Evolutionary conservation across 2,329 filamentous ascomycete genomes (phyloP).

Genomic region (Niveomyces coronatus): DNA sequence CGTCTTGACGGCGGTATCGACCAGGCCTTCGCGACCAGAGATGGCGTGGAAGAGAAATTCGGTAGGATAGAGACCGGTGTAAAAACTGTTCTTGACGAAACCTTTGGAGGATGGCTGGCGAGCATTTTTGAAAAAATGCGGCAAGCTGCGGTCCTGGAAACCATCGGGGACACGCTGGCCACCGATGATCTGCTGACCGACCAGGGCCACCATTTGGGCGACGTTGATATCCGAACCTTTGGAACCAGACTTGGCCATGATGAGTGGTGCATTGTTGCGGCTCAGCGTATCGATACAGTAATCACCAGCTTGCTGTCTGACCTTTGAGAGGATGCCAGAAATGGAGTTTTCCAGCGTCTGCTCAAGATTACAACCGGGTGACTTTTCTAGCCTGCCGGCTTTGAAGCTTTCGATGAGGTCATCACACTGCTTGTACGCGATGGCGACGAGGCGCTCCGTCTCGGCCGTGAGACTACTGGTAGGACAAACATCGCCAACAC

Average conservation of each 20-base stretch:
- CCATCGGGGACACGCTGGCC: constrained; percentile 88
- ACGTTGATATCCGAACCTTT: constrained; percentile 98
- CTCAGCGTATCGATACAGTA: constrained; percentile 86
- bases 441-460: constrained; percentile 66
- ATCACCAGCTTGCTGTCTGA: constrained; percentile 82
- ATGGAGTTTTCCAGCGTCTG: constrained; percentile 85
- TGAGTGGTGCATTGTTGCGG: constrained; percentile 80
- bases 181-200: constrained; percentile 96
- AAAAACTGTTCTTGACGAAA: constrained; percentile 96
- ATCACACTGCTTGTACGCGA: constrained; percentile 73
- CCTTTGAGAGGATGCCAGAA: constrained; percentile 82
- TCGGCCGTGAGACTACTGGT: constrained; percentile 57
- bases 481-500: constrained; percentile 89
- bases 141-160: constrained; percentile 89
- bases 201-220: constrained; percentile 94
- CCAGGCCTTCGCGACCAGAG: constrained; percentile 93
- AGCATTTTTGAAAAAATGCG: constrained; percentile 90
- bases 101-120: constrained; percentile 91
- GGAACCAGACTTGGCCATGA: constrained; percentile 96
- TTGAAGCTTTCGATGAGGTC: constrained; percentile 75
- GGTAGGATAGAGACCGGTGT: constrained; percentile 76
- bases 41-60: constrained; percentile 99
- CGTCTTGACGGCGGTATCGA: constrained; percentile 98
- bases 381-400: constrained; percentile 70
- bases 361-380: constrained; percentile 82